Evolutionary conservation across 2,329 filamentous ascomycete species (phyloP), one percentile per base, ranked within the genome.

Genomic region (Zymoseptoria ardabiliae): DNA sequence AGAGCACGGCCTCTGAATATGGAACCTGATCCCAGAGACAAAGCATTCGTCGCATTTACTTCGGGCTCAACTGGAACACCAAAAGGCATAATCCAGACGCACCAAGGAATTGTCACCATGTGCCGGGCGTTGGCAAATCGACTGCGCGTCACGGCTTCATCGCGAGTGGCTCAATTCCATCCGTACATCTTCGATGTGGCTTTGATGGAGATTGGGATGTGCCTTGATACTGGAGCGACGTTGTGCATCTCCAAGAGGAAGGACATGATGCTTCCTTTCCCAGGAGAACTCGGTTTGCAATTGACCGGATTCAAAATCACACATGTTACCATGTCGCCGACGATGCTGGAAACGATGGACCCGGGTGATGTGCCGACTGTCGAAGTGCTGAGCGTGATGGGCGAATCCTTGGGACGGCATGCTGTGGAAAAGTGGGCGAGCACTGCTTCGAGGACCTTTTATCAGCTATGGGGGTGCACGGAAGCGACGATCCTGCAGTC

Each of bases 31-130:
- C 45, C 45, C 20, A 10, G 11, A 50, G 17, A n/a, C 45, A 21
- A 50, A 7, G 56, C 56, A 17, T 61, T 55, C 19, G 22, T 58
- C 3, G 50, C 57, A 21, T 61, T 50, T 53, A 61, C 59, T 9
- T 58, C 56, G 10, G 59, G 59, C 4, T 56, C 53, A 10, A 61
- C 59, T 25, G 59, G 59, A 6, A 58, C 53, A 23, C 59, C 59
- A 17, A 61, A 61, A 28, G 56, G 56, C 25, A 53, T 61, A 25
- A 23, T 55, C 4, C 28, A 59, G 21, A 30, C 35, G 41, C 60
- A 58, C 23, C 22, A 21, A 22, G 28, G 25, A 17, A 53, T 60
- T 25, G 48, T 57, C 41, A 57, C 55, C 17, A 22, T 51, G 17
- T 22, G 55, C 20, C 20, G 23, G 19, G 55, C 55, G 23, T 30